phyloP scores from a whole-genome alignment of 1,284 basidiomycete species.

The Pascua guehoae region DNA sequence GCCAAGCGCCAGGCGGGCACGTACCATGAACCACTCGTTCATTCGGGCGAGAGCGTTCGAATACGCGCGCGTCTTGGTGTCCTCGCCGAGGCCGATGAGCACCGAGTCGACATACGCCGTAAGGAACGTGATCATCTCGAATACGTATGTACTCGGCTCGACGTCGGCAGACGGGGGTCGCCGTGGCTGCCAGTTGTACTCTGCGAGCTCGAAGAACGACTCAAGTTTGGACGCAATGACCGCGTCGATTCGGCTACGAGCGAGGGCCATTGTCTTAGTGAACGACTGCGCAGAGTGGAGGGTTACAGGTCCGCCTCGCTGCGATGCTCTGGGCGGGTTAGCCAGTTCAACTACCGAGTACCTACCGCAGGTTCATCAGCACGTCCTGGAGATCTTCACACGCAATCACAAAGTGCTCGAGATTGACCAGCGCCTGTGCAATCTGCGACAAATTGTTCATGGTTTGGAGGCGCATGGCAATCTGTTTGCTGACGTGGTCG shows the following conservation, averaged over 20 bases:
- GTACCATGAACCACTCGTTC: constrained; percentile 74
- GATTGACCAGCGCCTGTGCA: constrained; percentile 87
- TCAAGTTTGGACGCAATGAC: constrained; percentile 91
- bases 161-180: constrained; percentile 48
- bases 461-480: constrained; percentile 65
- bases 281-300: constrained; percentile 57
- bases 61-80: constrained; percentile 84
- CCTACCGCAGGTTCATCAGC: constrained; percentile 67
- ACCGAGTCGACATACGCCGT: constrained; percentile 94
- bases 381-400: constrained; percentile 84
- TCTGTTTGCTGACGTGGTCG: constrained; percentile 72
- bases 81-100: constrained; percentile 66
- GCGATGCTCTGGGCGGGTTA: constrained; percentile 59
- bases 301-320: constrained; percentile 66
- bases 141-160: constrained; percentile 80
- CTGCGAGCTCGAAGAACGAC: constrained; percentile 89
- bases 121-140: constrained; percentile 93
- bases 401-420: constrained; percentile 86
- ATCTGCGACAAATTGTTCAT: constrained; percentile 85
- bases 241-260: constrained; percentile 72
- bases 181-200: constrained; percentile 86
- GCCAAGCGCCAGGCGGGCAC: constrained; percentile 7
- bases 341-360: not conserved
- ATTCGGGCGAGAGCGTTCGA: constrained; percentile 79
- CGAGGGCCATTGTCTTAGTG: constrained; percentile 62